Base-by-base conservation (phyloP, 805 yeast genomes). In the Alloascoidea hylecoeti region DNA sequence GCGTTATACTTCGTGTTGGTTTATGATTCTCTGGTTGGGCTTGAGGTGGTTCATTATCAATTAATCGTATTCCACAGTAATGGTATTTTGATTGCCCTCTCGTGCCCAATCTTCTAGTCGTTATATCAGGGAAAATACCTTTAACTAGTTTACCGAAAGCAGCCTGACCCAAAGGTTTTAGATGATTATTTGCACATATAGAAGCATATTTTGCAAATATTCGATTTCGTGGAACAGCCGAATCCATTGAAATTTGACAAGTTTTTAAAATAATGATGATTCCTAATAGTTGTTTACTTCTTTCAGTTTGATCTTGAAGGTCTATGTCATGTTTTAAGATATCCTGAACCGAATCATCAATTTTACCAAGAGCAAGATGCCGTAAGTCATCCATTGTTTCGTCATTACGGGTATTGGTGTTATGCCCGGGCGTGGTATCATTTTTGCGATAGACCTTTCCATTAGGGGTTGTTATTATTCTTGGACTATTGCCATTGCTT, bases 11-110 rank as follows among this genome's bases (percentile, higher is more conserved):
- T 9, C 30, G 9, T n/a, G 9, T 9, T 9, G 30, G n/a, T 23
- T 23, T 23, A 9, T 9, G n/a, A 23, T 9, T 9, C n/a, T 23
- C 30, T 9, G 30, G 13, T n/a, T 9, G n/a, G 44, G 46, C 36
- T 50, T 47, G 38, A 3, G 60, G 56, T 47, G 52, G 37, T 47
- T 46, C 14, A 45, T 61, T 63, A 16, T 60, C 66, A 5, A 63
- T 49, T 43, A 62, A 57, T 45, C 66, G 68, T 38, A 86, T 64
- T 2, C 94, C 94, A 55, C 89, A 80, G 50, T 83, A 85, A 53
- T 84, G 94, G 55, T 86, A 86, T 51, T 79, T 79, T 15, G 89
- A 75, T 49, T 78, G 80, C 2, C 88, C 88, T 37, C 94, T 64
- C 53, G 77, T 72, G 2, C 96, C 96, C 38, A 85, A 61, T 39